Percentiles rank a stretch among this genome's conserved stretches.
phyloP scores from a whole-genome alignment of 495 filamentous ascomycete genomes.

The Tuber aestivum region DNA sequence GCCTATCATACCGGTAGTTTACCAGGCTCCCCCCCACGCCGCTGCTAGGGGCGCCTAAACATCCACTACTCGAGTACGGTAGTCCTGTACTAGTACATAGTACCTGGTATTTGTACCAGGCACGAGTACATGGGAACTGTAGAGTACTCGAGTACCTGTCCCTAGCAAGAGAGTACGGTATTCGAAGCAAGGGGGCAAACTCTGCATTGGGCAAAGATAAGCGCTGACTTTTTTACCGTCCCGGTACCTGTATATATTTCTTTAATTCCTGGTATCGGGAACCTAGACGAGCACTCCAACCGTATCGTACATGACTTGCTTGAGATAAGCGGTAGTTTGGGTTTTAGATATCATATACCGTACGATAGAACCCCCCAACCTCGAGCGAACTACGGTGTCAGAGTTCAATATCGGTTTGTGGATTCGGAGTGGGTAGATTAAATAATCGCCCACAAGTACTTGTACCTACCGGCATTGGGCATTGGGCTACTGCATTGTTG shows the following conservation, averaged over 20 bases:
- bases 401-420: neutral
- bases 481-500: neutral
- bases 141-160: neutral
- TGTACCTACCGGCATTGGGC: neutral
- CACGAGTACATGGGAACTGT: too few species aligned
- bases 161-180: too few species aligned
- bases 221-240: too few species aligned
- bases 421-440: neutral
- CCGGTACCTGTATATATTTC: neutral
- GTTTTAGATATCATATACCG: too few species aligned
- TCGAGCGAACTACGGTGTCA: neutral
- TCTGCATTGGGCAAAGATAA: too few species aligned
- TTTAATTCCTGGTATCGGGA: neutral
- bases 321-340: neutral
- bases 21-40: neutral
- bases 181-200: too few species aligned
- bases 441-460: too few species aligned
- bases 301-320: neutral
- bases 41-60: neutral
- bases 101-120: neutral
- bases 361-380: neutral
- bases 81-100: too few species aligned
- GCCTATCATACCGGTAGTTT: neutral
- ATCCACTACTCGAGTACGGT: too few species aligned
- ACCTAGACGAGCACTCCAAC: neutral